Percentiles rank a stretch among this genome's conserved stretches.
phyloP scores from a whole-genome alignment of 441 rosid species.

The Pelargonium myrrhifolium region DNA sequence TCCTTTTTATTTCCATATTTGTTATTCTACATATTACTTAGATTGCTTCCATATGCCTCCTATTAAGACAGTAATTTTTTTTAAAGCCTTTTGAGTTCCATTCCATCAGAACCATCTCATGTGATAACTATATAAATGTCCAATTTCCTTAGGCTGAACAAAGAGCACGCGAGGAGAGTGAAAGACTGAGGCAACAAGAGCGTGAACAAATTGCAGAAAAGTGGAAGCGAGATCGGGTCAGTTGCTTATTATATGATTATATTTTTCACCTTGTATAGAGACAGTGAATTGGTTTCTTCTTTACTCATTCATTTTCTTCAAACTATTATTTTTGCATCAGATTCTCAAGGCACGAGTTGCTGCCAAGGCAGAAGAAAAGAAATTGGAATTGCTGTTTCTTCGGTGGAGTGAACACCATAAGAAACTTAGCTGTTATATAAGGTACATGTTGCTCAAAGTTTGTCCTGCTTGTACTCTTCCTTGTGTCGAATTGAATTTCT shows the following conservation, averaged over 20 bases:
- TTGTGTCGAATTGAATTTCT: background rate
- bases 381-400: slow-evolving; percentile 54
- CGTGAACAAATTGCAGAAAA: slow-evolving; percentile 75
- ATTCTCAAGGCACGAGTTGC: slow-evolving; percentile 88
- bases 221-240: slow-evolving; percentile 83
- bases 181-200: slow-evolving; percentile 80
- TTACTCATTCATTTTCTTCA: background rate
- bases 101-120: background rate
- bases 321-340: slow-evolving; percentile 26
- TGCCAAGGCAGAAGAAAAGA: slow-evolving; percentile 78
- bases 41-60: background rate
- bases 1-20: no score
- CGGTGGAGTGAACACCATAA: slow-evolving; percentile 72
- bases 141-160: slow-evolving; percentile 53
- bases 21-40: no score
- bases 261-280: background rate
- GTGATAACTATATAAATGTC: background rate
- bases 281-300: slow-evolving; percentile 1
- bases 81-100: background rate
- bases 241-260: slow-evolving; percentile 22
- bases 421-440: slow-evolving; percentile 80
- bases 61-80: no score
- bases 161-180: slow-evolving; percentile 82
- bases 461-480: background rate
- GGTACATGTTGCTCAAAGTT: slow-evolving; percentile 28